These are phyloP conservation scores for Volvariella surrecta DNA, from an alignment of 1,284 basidiomycete species.

Conservation along the genomic window DNA sequence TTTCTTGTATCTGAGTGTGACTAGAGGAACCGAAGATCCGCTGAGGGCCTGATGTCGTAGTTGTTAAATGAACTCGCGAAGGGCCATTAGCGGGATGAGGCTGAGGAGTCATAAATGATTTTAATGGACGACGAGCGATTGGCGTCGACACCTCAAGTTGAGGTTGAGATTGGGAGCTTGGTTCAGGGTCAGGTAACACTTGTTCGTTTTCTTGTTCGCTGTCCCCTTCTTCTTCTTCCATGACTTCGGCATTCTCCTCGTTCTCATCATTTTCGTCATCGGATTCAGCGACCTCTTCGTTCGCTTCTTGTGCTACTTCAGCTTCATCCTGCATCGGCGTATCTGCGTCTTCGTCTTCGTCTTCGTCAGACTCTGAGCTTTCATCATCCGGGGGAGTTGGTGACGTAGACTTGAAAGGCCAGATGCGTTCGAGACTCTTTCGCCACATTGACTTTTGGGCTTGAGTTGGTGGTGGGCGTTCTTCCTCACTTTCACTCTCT, in stretches of 20 bases:
- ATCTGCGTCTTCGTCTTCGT: background rate
- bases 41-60: background rate
- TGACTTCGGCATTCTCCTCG: conserved; percentile 13
- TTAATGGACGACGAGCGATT: conserved; percentile 11
- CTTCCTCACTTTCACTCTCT: conserved; percentile 11
- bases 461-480: conserved; percentile 8
- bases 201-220: background rate
- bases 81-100: background rate
- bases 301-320: conserved; percentile 8
- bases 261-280: conserved; percentile 12
- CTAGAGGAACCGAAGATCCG: background rate
- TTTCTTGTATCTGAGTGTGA: conserved; percentile 1
- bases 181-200: too few relatives aligned
- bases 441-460: conserved; percentile 26
- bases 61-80: conserved; percentile 7
- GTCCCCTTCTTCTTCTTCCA: conserved; percentile 10
- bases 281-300: conserved; percentile 9
- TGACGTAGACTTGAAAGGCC: conserved; percentile 21
- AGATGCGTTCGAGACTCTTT: conserved; percentile 27
- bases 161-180: conserved; percentile 15
- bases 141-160: conserved; percentile 12
- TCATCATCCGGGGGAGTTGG: background rate
- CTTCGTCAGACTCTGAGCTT: background rate
- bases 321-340: background rate
- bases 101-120: conserved; percentile 53